phyloP scores from a whole-genome alignment of 176 grass and related monocot genomes.

The Musa troglodytarum region DNA sequence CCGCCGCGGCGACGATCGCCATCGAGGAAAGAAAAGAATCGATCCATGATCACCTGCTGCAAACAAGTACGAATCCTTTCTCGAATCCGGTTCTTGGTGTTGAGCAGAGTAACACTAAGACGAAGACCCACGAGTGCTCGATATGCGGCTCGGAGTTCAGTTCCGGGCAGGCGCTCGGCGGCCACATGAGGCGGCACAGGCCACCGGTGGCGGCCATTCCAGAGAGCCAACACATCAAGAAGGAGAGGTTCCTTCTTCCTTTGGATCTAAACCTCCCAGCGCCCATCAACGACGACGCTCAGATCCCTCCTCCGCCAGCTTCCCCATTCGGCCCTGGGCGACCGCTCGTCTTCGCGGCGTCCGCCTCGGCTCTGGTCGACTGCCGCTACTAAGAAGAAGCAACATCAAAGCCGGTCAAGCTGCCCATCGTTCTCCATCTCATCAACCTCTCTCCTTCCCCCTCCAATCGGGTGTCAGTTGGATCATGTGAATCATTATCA shows the following conservation, averaged over 20 bases:
- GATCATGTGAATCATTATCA: too few species aligned
- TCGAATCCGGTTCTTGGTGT: slow-evolving; percentile 17
- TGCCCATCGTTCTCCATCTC: too few species aligned
- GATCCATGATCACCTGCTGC: neutral
- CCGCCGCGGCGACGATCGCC: neutral
- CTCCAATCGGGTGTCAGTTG: too few species aligned
- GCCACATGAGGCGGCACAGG: slow-evolving; percentile 85
- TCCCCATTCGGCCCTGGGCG: slow-evolving; percentile 26
- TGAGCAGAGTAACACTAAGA: too few species aligned
- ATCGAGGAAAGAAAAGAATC: neutral
- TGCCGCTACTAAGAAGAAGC: slow-evolving; percentile 30
- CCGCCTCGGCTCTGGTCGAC: slow-evolving; percentile 40
- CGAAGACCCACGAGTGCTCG: too few species aligned
- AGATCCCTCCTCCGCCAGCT: neutral
- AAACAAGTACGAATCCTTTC: neutral
- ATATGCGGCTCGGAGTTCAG: neutral
- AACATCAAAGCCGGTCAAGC: too few species aligned
- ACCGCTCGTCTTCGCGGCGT: slow-evolving; percentile 30
- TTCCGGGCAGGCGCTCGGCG: slow-evolving; percentile 83
- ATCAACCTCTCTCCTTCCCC: too few species aligned
- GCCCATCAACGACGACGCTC: slow-evolving; percentile 34
- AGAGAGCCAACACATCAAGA: slow-evolving; percentile 26
- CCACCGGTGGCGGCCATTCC: slow-evolving; percentile 20
- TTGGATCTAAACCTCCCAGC: slow-evolving; percentile 82
- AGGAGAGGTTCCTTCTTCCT: slow-evolving; percentile 24